A percentile compares a stretch with the other conserved stretches of the same genome.
Conservation (phyloP, 495 filamentous ascomycete species). For the Poronia punctata region DNA sequence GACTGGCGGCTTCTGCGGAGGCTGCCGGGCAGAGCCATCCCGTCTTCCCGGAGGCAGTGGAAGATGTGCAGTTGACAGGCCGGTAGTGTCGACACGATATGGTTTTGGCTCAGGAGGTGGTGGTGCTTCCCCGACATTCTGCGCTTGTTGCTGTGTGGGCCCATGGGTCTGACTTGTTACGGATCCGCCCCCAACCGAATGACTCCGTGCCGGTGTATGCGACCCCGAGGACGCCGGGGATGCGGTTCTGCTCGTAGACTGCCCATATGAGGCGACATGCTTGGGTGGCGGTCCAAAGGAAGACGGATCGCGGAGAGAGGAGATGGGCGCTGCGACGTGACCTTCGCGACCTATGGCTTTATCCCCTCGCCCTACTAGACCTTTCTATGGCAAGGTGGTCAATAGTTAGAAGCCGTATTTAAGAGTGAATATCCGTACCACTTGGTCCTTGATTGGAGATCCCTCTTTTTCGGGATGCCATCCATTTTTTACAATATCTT, state of each 20-base stretch:
- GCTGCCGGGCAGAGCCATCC: constrained; percentile 37
- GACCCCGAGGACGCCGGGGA: too few relatives aligned
- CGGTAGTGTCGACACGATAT: constrained; percentile 64
- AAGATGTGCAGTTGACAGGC: constrained; percentile 57
- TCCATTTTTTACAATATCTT: constrained; percentile 36
- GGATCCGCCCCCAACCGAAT: neutral
- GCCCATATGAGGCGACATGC: constrained; percentile 22
- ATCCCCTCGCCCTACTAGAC: constrained; percentile 32
- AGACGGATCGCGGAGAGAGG: constrained; percentile 71
- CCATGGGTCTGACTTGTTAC: neutral
- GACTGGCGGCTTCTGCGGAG: constrained; percentile 17
- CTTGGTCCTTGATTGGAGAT: constrained; percentile 28
- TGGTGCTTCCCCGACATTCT: constrained; percentile 12
- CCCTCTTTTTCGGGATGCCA: constrained; percentile 40
- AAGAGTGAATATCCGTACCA: constrained; percentile 26
- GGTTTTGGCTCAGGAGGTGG: constrained; percentile 50
- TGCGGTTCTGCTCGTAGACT: constrained; percentile 4
- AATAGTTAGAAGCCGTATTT: neutral
- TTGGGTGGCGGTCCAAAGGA: constrained; percentile 85
- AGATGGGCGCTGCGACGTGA: constrained; percentile 61
- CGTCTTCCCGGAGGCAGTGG: constrained; percentile 63
- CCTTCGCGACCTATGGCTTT: constrained; percentile 7
- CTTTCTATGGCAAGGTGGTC: constrained; percentile 30
- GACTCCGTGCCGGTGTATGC: neutral
- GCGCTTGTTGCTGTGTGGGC: constrained; percentile 14